A percentile compares a stretch with the other conserved stretches of the same genome.
phyloP scores from a whole-genome alignment of 257 asterid species.

The Verbascum thapsus region DNA sequence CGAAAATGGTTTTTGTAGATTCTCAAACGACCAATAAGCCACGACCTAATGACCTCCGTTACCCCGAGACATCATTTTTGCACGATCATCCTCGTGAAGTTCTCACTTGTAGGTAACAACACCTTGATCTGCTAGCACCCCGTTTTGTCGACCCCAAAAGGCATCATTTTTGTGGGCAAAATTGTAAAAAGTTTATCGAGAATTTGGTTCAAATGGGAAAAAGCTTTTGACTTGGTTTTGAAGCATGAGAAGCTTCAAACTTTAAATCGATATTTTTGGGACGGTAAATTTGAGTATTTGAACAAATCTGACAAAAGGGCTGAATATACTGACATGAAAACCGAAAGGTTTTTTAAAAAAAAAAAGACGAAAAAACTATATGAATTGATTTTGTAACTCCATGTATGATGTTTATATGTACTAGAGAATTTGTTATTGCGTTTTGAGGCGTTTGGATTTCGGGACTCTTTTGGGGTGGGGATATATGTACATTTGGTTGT shows the following conservation, averaged over 20 bases:
- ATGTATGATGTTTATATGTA: slow-evolving; percentile 23
- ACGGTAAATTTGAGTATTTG: slow-evolving; percentile 4
- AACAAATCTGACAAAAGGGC: slow-evolving; percentile 21
- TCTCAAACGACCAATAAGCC: slow-evolving; percentile 37
- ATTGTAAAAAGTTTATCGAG: slow-evolving; percentile 13
- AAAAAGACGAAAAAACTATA: neutral
- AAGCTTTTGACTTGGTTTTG: neutral
- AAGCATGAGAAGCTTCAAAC: slow-evolving; percentile 6
- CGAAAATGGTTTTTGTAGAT: slow-evolving; percentile 39
- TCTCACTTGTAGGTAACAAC: slow-evolving; percentile 52
- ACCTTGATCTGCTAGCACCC: neutral
- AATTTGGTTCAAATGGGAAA: neutral
- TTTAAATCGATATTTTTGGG: neutral
- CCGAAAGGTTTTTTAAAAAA: too few relatives aligned
- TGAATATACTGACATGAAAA: slow-evolving; percentile 25
- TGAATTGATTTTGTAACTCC: neutral
- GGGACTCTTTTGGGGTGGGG: neutral
- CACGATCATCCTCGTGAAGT: slow-evolving; percentile 50
- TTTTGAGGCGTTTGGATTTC: neutral
- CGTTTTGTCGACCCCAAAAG: neutral
- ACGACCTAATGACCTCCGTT: slow-evolving; percentile 38
- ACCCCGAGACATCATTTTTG: slow-evolving; percentile 44
- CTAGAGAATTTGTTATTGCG: neutral
- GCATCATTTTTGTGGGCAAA: neutral
- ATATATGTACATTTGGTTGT: neutral